Base-by-base conservation (phyloP, 139 green algal species). In the Chlamydomonas sp. region DNA sequence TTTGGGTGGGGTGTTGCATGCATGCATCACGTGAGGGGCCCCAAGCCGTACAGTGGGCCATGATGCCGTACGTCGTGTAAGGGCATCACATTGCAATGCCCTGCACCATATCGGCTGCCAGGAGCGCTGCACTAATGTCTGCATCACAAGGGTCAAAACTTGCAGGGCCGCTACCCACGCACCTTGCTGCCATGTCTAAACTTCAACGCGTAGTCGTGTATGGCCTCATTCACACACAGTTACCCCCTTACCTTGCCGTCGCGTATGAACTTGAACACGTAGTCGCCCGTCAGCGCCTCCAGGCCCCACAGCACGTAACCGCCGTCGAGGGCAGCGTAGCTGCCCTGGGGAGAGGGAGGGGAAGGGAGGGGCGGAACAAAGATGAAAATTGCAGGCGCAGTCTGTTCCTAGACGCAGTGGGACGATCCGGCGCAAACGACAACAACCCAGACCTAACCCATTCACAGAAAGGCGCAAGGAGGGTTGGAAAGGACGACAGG, bases 251-350 rank as follows among this genome's bases (percentile, higher is more conserved):
- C 80, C 80, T 72, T 78, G 60, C 0, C 9, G 31, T 93, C 84
- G 68, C 79, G 59, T 63, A 86, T 88, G 78, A 91, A 91, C 66
- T 91, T 86, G 85, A 91, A 93, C 31, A 90, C 88, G 74, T 86
- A 88, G 78, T 91, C 88, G 0, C 90, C 88, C 0, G 90, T 92
- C 9, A 93, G 82, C 6, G 67, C 77, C 85, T 93, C 88, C 12
- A 93, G 82, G 0, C 85, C 90, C 90, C 88, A 92, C 85, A 93
- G 74, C 2, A 82, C 89, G 82, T 4, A 72, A 9, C 92, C 91
- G 4, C 92, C 92, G 69, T 95, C 91, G 67, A 95, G 77, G 7
- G 73, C 75, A 2, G 58, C 76, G 72, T 94, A 95, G 59, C 59
- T 85, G 63, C 92, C 92, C 80, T 93, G 86, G 60, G 31, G 57